These are phyloP conservation scores for Pezicula radicicola DNA, from an alignment of 2,329 filamentous ascomycete species.

Conservation along the genomic window DNA sequence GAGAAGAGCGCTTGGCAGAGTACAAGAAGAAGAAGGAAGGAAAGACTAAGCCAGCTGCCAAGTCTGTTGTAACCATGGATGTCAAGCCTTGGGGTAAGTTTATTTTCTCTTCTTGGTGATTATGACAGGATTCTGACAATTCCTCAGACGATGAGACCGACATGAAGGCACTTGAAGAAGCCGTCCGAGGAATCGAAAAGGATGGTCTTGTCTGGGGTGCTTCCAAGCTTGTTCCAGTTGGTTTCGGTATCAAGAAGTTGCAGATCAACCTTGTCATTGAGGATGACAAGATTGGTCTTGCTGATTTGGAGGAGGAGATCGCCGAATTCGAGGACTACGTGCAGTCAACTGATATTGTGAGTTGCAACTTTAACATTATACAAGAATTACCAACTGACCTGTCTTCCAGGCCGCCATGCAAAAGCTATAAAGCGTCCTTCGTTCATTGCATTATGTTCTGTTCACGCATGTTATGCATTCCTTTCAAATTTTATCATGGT, in stretches of 20 bases:
- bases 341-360: constrained; percentile 84
- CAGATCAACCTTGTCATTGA: constrained; percentile 98
- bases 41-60: constrained; percentile 89
- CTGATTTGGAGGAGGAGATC: constrained; percentile 86
- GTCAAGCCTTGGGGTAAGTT: constrained; percentile 98
- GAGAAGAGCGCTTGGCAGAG: constrained; percentile 86
- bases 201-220: constrained; percentile 96
- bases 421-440: constrained; percentile 67
- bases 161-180: constrained; percentile 76
- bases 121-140: constrained; percentile 16
- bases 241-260: constrained; percentile 98
- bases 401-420: constrained; percentile 67
- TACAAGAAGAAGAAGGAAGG: constrained; percentile 96
- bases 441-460: constrained; percentile 21
- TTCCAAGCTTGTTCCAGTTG: constrained; percentile 84
- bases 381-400: constrained; percentile 16
- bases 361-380: constrained; percentile 18
- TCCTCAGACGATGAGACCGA: constrained; percentile 83
- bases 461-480: constrained; percentile 14
- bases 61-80: constrained; percentile 93
- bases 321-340: constrained; percentile 88
- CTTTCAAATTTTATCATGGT: constrained; percentile 18
- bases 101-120: background rate
- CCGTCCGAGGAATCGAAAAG: constrained; percentile 80
- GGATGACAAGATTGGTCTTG: constrained; percentile 89